These are phyloP conservation scores for Mucor velutinosus DNA, from an alignment of 371 early-diverging fungal genomes.

Conservation along the genomic window DNA sequence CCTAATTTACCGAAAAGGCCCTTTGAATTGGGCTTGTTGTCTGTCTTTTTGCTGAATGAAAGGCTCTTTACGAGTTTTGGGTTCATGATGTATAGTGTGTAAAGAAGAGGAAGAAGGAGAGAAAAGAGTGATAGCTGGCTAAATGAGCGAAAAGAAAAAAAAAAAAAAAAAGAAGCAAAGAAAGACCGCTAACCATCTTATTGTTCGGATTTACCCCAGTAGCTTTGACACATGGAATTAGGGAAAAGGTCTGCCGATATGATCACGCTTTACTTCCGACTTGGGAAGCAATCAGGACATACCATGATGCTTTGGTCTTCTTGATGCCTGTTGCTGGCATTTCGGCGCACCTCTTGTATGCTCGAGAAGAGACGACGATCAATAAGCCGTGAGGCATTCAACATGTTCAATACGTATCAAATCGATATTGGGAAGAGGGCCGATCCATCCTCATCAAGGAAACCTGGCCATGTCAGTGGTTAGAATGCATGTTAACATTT, in stretches of 20 bases:
- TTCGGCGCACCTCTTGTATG: no score
- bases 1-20: conserved; percentile 6
- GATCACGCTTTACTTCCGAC: neutral
- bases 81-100: neutral
- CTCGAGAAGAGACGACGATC: no score
- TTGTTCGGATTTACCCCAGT: neutral
- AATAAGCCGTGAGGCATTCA: no score
- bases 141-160: neutral
- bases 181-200: neutral
- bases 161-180: conserved; percentile 3
- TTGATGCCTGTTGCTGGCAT: no score
- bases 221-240: neutral
- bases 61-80: neutral
- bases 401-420: no score
- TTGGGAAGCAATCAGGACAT: no score
- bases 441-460: no score
- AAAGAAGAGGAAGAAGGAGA: neutral
- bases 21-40: neutral
- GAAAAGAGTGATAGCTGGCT: neutral
- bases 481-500: no score
- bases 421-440: no score
- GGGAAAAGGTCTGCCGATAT: neutral
- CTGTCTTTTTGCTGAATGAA: conserved; percentile 7
- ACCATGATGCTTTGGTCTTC: no score
- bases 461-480: no score